Evolutionary conservation across 164 flowering plant species (phyloP).

Genomic region (Magnolia sinica): DNA sequence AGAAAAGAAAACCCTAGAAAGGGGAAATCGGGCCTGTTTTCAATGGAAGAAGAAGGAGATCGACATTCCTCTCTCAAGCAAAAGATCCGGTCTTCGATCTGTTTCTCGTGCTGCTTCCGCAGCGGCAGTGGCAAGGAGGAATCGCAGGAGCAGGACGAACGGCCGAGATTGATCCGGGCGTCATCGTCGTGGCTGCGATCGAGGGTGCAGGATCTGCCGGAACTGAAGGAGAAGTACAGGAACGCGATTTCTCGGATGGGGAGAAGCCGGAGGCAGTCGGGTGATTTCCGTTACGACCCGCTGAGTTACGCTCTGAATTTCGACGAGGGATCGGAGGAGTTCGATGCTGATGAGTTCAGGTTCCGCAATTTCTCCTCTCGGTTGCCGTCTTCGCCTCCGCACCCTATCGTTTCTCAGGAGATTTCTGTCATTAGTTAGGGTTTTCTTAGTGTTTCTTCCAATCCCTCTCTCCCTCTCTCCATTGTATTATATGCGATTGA

Average conservation of each 20-base stretch:
- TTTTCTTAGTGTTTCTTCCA: no score
- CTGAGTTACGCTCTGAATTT: constrained; percentile 56
- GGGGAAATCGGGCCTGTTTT: background rate
- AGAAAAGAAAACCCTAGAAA: background rate
- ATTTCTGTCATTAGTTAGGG: background rate
- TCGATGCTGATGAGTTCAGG: constrained; percentile 25
- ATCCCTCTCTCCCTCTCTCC: no score
- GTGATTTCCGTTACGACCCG: constrained; percentile 55
- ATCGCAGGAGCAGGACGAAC: background rate
- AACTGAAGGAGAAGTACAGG: constrained; percentile 30
- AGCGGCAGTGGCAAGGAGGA: background rate
- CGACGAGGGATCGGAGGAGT: constrained; percentile 33
- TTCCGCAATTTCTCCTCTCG: constrained; percentile 33
- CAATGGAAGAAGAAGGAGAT: background rate
- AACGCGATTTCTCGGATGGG: constrained; percentile 29
- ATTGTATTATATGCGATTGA: no score
- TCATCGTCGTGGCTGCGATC: constrained; percentile 34
- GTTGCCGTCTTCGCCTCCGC: constrained; percentile 28
- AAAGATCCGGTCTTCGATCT: constrained; percentile 18
- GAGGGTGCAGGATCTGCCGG: constrained; percentile 32
- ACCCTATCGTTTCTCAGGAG: background rate
- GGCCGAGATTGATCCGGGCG: constrained; percentile 16
- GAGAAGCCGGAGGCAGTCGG: constrained; percentile 25
- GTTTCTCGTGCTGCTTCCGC: constrained; percentile 29
- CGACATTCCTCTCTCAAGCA: constrained; percentile 5